Conservation (phyloP, 306 rosid genomes). For the Medicago arabica region DNA sequence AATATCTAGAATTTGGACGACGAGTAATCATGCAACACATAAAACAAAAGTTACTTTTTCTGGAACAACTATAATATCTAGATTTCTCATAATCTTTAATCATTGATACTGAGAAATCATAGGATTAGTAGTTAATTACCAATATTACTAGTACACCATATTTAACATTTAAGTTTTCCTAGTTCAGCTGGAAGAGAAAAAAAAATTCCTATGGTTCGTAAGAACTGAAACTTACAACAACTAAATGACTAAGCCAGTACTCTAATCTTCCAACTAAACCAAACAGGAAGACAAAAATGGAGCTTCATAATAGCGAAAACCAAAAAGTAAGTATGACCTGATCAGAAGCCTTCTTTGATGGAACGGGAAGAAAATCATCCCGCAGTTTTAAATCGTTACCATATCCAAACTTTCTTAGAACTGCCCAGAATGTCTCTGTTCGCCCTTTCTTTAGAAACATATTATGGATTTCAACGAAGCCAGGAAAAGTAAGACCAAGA, state of each 20-base stretch:
- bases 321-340: slow-evolving; percentile 57
- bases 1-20: slow-evolving; percentile 7
- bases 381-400: slow-evolving; percentile 73
- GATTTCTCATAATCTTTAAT: slow-evolving; percentile 13
- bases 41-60: neutral
- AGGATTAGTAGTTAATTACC: slow-evolving; percentile 19
- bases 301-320: slow-evolving; percentile 34
- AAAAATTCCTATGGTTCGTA: slow-evolving; percentile 16
- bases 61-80: slow-evolving; percentile 25
- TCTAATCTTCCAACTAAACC: slow-evolving; percentile 26
- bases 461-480: slow-evolving; percentile 75
- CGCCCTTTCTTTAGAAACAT: slow-evolving; percentile 80
- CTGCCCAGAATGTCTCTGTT: slow-evolving; percentile 85
- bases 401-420: slow-evolving; percentile 87
- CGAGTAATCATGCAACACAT: slow-evolving; percentile 7
- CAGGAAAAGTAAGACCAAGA: slow-evolving; percentile 76
- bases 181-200: neutral
- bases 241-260: slow-evolving; percentile 18
- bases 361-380: slow-evolving; percentile 71
- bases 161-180: slow-evolving; percentile 30
- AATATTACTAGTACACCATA: slow-evolving; percentile 16
- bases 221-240: slow-evolving; percentile 26
- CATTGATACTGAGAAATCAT: slow-evolving; percentile 16
- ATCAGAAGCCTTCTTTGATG: slow-evolving; percentile 70
- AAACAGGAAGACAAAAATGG: slow-evolving; percentile 35